Evolutionary conservation across 345 rosid species (phyloP).

Genomic region (Linum usitatissimum): DNA sequence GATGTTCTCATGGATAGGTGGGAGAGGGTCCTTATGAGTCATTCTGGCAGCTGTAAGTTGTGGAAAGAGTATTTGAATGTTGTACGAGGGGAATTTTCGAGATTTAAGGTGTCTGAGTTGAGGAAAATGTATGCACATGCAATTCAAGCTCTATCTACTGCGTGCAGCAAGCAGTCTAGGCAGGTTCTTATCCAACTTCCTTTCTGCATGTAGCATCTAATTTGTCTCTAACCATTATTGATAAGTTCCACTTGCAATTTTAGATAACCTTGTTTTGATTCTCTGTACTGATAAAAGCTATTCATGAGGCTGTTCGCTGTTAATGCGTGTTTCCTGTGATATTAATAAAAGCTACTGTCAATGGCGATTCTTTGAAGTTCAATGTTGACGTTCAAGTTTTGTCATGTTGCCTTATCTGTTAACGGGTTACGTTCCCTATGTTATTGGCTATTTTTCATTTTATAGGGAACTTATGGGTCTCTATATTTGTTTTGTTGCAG

Average conservation of each 20-base stretch:
- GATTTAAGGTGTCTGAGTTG: conserved; percentile 82
- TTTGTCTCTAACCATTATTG: conserved; percentile 11
- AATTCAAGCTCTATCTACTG: conserved; percentile 68
- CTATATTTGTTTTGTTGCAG: conserved; percentile 34
- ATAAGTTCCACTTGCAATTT: not conserved
- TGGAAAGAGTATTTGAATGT: conserved; percentile 82
- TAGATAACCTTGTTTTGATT: not conserved
- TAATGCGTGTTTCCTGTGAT: too few species aligned
- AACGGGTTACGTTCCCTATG: not conserved
- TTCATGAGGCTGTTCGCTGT: too few species aligned
- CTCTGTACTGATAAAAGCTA: too few species aligned
- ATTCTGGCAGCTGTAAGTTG: conserved; percentile 57
- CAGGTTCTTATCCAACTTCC: conserved; percentile 61
- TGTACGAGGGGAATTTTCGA: conserved; percentile 80
- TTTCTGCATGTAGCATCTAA: conserved; percentile 6
- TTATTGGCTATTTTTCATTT: not conserved
- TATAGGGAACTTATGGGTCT: not conserved
- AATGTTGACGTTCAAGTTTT: not conserved
- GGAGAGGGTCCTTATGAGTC: conserved; percentile 67
- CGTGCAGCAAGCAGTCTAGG: conserved; percentile 83
- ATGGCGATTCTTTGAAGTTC: not conserved
- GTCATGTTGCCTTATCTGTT: not conserved
- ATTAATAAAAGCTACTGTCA: not conserved
- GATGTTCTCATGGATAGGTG: conserved; percentile 73
- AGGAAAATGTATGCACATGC: conserved; percentile 88